These are phyloP conservation scores for Boletus rufocinnamomeus DNA, from an alignment of 768 basidiomycete genomes.

Conservation along the genomic window DNA sequence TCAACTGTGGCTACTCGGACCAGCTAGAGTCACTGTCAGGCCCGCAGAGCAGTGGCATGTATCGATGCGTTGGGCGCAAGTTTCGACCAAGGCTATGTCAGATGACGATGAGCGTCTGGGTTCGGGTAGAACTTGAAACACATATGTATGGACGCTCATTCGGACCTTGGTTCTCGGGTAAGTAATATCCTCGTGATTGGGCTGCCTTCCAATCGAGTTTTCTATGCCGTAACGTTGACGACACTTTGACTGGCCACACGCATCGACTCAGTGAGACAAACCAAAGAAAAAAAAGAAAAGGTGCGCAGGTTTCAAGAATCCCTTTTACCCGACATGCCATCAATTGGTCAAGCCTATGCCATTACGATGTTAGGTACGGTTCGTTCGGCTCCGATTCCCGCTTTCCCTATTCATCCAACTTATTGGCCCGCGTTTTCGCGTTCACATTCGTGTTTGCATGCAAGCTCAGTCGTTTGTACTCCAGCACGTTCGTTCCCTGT, in stretches of 20 bases:
- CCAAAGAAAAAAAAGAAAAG: not conserved
- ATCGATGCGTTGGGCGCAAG: not conserved
- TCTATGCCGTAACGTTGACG: slow-evolving; percentile 2
- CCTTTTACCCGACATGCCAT: not conserved
- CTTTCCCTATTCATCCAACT: not conserved
- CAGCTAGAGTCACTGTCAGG: not conserved
- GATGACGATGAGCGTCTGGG: not conserved
- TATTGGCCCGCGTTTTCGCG: not conserved
- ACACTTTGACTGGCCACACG: not conserved
- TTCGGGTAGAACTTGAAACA: not conserved
- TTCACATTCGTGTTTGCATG: too few relatives aligned
- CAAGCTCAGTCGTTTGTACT: too few relatives aligned
- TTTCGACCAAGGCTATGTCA: not conserved
- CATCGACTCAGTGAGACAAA: not conserved
- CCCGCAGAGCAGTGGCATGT: not conserved
- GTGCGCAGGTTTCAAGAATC: not conserved
- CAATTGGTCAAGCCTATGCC: not conserved
- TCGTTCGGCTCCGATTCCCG: not conserved
- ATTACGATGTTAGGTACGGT: not conserved
- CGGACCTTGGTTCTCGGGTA: not conserved
- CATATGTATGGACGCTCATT: not conserved
- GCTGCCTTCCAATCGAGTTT: not conserved
- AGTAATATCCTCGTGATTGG: not conserved
- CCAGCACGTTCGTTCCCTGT: too few relatives aligned
- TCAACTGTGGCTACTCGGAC: not conserved